A percentile compares a stretch with the other conserved stretches of the same genome.
Conservation (phyloP, 805 yeast genomes). For the Blastobotrys mokoenaii region DNA sequence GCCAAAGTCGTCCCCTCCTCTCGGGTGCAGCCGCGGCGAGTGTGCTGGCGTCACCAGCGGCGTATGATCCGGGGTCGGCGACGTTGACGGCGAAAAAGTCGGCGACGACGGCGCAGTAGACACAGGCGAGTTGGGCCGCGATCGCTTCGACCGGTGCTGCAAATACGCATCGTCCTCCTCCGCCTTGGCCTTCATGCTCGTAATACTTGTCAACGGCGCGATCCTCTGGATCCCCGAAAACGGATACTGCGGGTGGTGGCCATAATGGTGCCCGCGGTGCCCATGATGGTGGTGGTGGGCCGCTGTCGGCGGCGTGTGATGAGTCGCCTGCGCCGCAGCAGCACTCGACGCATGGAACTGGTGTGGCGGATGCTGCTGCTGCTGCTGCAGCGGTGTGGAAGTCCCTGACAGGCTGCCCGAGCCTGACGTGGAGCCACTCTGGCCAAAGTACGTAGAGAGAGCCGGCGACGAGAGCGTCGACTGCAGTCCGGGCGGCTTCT, state of each 20-base stretch:
- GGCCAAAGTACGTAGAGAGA: conserved; percentile 19
- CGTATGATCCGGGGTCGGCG: conserved; percentile 36
- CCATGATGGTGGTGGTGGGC: conserved; percentile 1
- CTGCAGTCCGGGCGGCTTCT: conserved; percentile 5
- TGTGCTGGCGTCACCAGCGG: conserved; percentile 39
- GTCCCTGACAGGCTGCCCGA: background rate
- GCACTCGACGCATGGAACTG: conserved; percentile 2
- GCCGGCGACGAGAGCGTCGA: conserved; percentile 19
- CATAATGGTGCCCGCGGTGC: conserved; percentile 19
- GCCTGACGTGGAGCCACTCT: conserved; percentile 5
- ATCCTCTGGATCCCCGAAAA: conserved; percentile 20
- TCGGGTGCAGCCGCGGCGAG: conserved; percentile 35
- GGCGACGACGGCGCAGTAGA: conserved; percentile 38
- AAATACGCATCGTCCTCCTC: conserved; percentile 18
- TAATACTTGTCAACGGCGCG: conserved; percentile 25
- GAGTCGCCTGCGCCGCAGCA: conserved; percentile 4
- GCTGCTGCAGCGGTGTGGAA: background rate
- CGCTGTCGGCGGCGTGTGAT: conserved; percentile 14
- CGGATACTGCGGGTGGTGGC: conserved; percentile 12
- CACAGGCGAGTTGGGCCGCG: conserved; percentile 35
- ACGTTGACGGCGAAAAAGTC: conserved; percentile 28
- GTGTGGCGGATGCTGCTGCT: conserved; percentile 6
- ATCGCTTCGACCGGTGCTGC: conserved; percentile 28
- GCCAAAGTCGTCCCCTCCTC: conserved; percentile 25
- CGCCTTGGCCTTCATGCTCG: conserved; percentile 12